Evolutionary conservation across 1,284 basidiomycete species (phyloP).

Genomic region (Sporisorium sorghi): DNA sequence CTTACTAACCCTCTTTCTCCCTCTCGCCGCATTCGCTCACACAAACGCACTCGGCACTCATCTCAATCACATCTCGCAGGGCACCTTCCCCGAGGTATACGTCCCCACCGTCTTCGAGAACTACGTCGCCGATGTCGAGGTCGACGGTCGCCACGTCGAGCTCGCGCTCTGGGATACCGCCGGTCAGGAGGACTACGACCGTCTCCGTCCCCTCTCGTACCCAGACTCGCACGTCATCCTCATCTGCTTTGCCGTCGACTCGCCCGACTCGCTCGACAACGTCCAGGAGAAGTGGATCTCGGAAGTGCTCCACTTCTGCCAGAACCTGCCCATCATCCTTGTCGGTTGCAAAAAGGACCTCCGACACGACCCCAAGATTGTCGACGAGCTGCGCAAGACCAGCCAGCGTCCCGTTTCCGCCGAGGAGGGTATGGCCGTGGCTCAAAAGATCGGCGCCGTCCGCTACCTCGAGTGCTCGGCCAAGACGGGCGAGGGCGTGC

Average conservation of each 20-base stretch:
- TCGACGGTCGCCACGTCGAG: conserved; percentile 90
- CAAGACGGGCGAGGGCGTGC: conserved; percentile 87
- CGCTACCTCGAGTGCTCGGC: conserved; percentile 91
- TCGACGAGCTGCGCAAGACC: conserved; percentile 69
- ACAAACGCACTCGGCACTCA: neutral
- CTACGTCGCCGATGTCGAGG: conserved; percentile 88
- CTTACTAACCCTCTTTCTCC: neutral
- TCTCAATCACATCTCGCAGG: conserved; percentile 67
- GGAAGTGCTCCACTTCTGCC: conserved; percentile 92
- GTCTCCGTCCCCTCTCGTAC: conserved; percentile 76
- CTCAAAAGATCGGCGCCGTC: conserved; percentile 87
- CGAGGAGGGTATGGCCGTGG: conserved; percentile 79
- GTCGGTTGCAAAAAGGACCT: conserved; percentile 84
- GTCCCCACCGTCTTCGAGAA: conserved; percentile 92
- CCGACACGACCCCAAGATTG: conserved; percentile 69
- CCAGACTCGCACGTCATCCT: conserved; percentile 93
- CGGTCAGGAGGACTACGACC: conserved; percentile 81
- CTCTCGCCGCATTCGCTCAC: neutral
- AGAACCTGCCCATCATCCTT: conserved; percentile 85
- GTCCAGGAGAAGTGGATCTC: conserved; percentile 98
- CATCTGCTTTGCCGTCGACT: conserved; percentile 92
- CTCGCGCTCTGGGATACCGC: conserved; percentile 95
- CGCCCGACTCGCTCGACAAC: conserved; percentile 91
- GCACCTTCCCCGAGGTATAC: conserved; percentile 93
- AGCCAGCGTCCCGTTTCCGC: conserved; percentile 67